A percentile compares a stretch with the other conserved stretches of the same genome.
Evolutionary conservation across 2,329 filamentous ascomycete genomes (phyloP).

Genomic region (Falciphora oryzae): DNA sequence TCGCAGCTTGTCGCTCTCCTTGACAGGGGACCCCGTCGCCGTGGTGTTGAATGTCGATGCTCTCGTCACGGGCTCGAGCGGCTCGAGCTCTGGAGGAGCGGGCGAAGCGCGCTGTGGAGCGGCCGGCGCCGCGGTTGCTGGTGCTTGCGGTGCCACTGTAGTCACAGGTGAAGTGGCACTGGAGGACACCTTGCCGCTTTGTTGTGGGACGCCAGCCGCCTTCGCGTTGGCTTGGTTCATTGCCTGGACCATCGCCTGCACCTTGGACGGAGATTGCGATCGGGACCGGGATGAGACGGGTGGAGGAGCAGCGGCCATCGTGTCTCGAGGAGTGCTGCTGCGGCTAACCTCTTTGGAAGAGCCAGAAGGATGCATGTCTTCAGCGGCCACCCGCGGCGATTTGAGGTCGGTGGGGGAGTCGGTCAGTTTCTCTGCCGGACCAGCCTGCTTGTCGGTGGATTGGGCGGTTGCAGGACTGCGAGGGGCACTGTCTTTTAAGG

Average conservation of each 20-base stretch:
- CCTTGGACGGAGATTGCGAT: not conserved
- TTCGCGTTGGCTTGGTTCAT: not conserved
- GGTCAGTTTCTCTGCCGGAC: not conserved
- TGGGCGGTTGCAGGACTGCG: not conserved
- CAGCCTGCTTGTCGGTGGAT: not conserved
- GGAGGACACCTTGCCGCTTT: not conserved
- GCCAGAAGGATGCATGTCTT: not conserved
- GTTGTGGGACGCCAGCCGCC: not conserved
- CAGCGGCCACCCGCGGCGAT: no score
- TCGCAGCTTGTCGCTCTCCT: conserved; percentile 65
- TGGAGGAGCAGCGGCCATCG: no score
- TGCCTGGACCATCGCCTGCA: not conserved
- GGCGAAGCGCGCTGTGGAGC: conserved; percentile 15
- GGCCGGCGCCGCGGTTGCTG: conserved; percentile 15
- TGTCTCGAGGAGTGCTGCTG: not conserved
- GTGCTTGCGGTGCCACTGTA: not conserved
- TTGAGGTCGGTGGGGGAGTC: not conserved
- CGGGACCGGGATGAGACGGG: not conserved
- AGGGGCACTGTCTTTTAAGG: not conserved
- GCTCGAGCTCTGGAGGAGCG: conserved; percentile 24
- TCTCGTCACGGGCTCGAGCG: conserved; percentile 32
- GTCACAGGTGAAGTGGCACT: not conserved
- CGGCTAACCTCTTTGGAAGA: not conserved
- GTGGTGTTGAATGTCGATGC: conserved; percentile 41
- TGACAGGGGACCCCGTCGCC: conserved; percentile 44